These are phyloP conservation scores for Trypanosoma vivax DNA, from an alignment of 208 protist species.

Conservation along the genomic window DNA sequence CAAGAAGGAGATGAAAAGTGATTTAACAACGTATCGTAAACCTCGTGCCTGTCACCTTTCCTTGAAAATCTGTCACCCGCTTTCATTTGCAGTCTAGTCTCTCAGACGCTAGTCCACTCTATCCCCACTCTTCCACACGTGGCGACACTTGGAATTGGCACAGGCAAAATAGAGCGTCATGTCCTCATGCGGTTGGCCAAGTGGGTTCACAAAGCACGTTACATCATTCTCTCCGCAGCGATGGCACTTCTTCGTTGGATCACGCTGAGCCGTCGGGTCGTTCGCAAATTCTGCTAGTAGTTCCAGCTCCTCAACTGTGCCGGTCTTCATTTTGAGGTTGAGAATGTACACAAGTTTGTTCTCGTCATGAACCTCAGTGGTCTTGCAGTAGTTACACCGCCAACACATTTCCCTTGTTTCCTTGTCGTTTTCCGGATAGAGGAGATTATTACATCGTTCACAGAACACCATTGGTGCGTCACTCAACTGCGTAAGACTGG, in stretches of 20 bases:
- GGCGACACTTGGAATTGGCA: constrained; percentile 65
- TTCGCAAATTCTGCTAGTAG: constrained; percentile 82
- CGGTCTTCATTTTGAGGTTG: constrained; percentile 80
- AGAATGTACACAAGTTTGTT: constrained; percentile 84
- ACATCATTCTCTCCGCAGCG: constrained; percentile 63
- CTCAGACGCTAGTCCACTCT: too few relatives aligned
- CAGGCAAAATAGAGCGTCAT: constrained; percentile 90
- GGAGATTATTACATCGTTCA: constrained; percentile 74
- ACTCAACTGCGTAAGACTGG: constrained; percentile 17
- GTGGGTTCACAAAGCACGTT: constrained; percentile 85
- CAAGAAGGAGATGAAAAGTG: too few relatives aligned
- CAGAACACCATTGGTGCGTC: constrained; percentile 87
- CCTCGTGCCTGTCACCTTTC: too few relatives aligned
- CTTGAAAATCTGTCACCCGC: too few relatives aligned
- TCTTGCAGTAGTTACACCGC: constrained; percentile 85
- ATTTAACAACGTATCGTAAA: too few relatives aligned
- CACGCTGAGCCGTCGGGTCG: constrained; percentile 84
- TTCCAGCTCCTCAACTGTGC: constrained; percentile 66
- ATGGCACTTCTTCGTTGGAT: constrained; percentile 68
- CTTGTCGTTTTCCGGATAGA: constrained; percentile 75
- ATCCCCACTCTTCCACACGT: constrained; percentile 79
- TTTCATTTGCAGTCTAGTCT: too few relatives aligned
- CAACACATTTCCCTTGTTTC: constrained; percentile 51
- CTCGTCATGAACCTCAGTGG: constrained; percentile 67
- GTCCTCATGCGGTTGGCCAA: constrained; percentile 83